These are phyloP conservation scores for Saxophila tyrrhenica DNA, from an alignment of 495 filamentous ascomycete genomes.

Conservation along the genomic window DNA sequence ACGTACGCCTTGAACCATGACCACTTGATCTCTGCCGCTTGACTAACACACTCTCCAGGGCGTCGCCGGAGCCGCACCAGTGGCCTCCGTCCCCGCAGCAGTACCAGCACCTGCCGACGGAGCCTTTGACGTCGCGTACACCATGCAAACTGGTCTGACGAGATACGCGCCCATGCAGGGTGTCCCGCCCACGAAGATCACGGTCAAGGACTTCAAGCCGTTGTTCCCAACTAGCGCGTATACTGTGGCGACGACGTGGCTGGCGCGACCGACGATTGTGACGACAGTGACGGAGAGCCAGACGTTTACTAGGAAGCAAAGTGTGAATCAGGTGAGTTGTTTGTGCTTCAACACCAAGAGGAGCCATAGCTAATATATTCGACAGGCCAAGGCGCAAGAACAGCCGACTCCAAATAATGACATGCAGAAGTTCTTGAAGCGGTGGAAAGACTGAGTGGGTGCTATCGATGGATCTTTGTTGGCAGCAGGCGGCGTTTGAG, in stretches of 20 bases:
- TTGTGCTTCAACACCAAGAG: not conserved
- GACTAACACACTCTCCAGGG: slow-evolving; percentile 9
- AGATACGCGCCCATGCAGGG: slow-evolving; percentile 66
- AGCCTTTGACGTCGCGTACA: slow-evolving; percentile 45
- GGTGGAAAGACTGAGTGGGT: slow-evolving; percentile 45
- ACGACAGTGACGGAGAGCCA: slow-evolving; percentile 51
- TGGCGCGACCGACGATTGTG: slow-evolving; percentile 43
- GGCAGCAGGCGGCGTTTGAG: not conserved
- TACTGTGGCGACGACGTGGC: slow-evolving; percentile 44
- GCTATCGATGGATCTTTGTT: not conserved
- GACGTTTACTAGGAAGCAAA: slow-evolving; percentile 45
- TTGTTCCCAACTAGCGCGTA: slow-evolving; percentile 54
- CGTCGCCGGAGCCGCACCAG: not conserved
- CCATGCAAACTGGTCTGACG: slow-evolving; percentile 49
- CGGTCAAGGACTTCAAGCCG: slow-evolving; percentile 41
- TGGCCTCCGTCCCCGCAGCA: slow-evolving; percentile 11
- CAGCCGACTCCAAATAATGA: slow-evolving; percentile 38
- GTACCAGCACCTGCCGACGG: not conserved
- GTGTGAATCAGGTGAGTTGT: slow-evolving; percentile 55
- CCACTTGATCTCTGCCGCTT: not conserved
- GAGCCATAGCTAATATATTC: slow-evolving; percentile 11
- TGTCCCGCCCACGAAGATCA: slow-evolving; percentile 54
- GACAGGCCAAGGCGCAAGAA: slow-evolving; percentile 32
- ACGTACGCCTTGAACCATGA: slow-evolving; percentile 22
- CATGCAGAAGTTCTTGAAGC: slow-evolving; percentile 45